These are phyloP conservation scores for Moesziomyces sp. DNA, from an alignment of 1,284 basidiomycete genomes.

Conservation along the genomic window DNA sequence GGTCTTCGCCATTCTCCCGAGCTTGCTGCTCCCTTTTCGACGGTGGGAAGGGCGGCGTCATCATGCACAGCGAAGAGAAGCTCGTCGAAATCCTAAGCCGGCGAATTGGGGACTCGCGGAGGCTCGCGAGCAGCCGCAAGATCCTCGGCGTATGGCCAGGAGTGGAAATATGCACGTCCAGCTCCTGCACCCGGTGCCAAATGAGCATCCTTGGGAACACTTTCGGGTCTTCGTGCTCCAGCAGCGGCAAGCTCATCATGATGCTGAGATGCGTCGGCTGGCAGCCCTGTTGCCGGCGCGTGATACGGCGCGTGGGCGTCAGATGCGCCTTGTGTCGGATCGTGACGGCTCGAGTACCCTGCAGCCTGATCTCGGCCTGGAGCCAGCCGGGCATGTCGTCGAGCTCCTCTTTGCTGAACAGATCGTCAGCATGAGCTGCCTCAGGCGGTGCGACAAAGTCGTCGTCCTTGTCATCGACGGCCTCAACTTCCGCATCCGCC, in stretches of 20 bases:
- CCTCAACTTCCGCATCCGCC: slow-evolving; percentile 9
- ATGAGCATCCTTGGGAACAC: slow-evolving; percentile 58
- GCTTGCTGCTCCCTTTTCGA: slow-evolving; percentile 36
- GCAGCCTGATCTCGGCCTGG: slow-evolving; percentile 49
- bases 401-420: slow-evolving; percentile 46
- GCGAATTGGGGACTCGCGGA: slow-evolving; percentile 48
- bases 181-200: slow-evolving; percentile 60
- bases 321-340: slow-evolving; percentile 59
- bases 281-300: slow-evolving; percentile 44
- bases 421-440: slow-evolving; percentile 28
- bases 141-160: slow-evolving; percentile 50
- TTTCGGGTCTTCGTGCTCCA: slow-evolving; percentile 59
- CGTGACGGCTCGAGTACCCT: slow-evolving; percentile 48
- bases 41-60: slow-evolving; percentile 46
- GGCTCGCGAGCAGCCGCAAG: slow-evolving; percentile 46
- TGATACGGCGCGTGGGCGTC: slow-evolving; percentile 33
- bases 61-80: slow-evolving; percentile 55
- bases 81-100: slow-evolving; percentile 57
- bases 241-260: slow-evolving; percentile 60
- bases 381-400: slow-evolving; percentile 65
- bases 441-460: slow-evolving; percentile 8
- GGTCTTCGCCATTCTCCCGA: neutral
- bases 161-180: slow-evolving; percentile 58
- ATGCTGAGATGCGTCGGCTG: slow-evolving; percentile 56
- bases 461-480: neutral